These are phyloP conservation scores for Trichoderma asperelloides DNA, from an alignment of 495 filamentous ascomycete species.

Conservation along the genomic window DNA sequence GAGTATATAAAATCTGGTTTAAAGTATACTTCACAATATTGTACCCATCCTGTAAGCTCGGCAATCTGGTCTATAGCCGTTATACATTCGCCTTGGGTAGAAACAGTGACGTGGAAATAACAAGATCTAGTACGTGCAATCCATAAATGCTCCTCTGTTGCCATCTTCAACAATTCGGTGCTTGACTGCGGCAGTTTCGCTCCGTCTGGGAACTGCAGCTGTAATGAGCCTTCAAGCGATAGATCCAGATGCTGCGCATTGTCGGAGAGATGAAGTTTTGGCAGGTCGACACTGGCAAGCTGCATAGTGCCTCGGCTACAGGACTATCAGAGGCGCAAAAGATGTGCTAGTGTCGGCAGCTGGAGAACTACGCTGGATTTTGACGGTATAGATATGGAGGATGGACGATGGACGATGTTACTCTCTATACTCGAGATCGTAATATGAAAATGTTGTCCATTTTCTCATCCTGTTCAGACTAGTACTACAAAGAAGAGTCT, in stretches of 20 bases:
- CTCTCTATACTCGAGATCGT: no score
- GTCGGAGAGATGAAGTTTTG: not conserved
- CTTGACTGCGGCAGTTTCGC: not conserved
- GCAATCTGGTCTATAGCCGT: not conserved
- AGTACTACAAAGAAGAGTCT: no score
- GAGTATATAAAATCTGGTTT: not conserved
- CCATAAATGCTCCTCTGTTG: conserved; percentile 1
- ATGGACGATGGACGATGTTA: no score
- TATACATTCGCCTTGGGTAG: not conserved
- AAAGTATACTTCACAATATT: not conserved
- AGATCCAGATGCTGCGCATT: not conserved
- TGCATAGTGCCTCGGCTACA: not conserved
- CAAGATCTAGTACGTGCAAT: not conserved
- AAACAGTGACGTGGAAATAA: not conserved
- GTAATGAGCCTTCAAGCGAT: not conserved
- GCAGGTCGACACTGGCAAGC: not conserved
- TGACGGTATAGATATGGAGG: no score
- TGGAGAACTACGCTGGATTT: no score
- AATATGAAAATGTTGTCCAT: no score
- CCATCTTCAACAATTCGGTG: not conserved
- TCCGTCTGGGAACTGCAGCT: not conserved
- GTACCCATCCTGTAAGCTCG: not conserved
- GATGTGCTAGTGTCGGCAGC: no score
- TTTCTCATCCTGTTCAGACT: no score
- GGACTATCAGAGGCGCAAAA: not conserved